phyloP scores from a whole-genome alignment of 1,284 basidiomycete species.

The Melampsora larici-populina region DNA sequence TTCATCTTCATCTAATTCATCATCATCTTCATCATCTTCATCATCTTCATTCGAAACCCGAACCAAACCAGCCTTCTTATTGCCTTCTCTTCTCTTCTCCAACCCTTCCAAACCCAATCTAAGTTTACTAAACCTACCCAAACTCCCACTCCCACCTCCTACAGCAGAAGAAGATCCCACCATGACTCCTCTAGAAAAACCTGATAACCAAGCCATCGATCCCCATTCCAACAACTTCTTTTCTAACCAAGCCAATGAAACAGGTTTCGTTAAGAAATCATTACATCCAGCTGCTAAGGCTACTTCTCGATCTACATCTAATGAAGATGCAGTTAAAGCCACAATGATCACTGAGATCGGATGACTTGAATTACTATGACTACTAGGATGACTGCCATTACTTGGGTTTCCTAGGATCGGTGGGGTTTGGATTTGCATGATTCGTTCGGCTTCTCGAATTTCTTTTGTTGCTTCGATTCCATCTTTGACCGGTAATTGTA shows the following conservation, averaged over 20 bases:
- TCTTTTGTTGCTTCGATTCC: slow-evolving; percentile 96
- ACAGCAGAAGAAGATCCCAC: not conserved
- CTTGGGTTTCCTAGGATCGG: slow-evolving; percentile 45
- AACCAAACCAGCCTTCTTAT: no score
- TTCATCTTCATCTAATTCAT: no score
- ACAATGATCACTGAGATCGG: slow-evolving; percentile 97
- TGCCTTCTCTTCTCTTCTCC: no score
- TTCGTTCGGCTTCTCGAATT: slow-evolving; percentile 79
- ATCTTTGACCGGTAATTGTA: slow-evolving; percentile 98
- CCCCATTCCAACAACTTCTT: slow-evolving; percentile 99
- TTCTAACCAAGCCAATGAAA: slow-evolving; percentile 90
- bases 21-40: no score
- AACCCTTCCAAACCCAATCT: no score
- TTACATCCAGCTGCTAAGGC: slow-evolving; percentile 97
- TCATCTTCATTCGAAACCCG: no score
- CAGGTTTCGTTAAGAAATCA: slow-evolving; percentile 97
- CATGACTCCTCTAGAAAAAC: slow-evolving; percentile 45
- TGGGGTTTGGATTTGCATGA: slow-evolving; percentile 58
- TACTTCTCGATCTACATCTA: slow-evolving; percentile 87
- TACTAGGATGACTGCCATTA: no score
- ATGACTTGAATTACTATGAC: slow-evolving; percentile 60
- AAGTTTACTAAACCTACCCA: no score
- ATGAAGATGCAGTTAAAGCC: slow-evolving; percentile 88
- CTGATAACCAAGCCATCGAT: slow-evolving; percentile 54
- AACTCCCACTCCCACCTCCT: no score